Conservation (phyloP, 768 basidiomycete species). For the Leucosporidium yakuticum region DNA sequence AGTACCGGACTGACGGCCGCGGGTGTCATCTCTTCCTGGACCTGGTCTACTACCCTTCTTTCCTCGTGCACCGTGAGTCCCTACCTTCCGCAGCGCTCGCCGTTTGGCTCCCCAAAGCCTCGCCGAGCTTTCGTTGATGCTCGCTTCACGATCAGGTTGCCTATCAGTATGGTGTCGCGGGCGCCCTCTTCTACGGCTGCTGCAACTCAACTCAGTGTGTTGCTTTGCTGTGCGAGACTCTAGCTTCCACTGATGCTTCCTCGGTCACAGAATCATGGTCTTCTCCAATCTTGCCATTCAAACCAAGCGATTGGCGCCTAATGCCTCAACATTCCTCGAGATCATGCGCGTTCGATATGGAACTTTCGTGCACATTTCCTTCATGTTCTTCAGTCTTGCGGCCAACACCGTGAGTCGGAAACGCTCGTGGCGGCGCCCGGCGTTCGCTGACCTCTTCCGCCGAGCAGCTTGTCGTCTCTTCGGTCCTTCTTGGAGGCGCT, state of each 20-base stretch:
- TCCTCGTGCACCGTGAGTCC: neutral
- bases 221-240: slow-evolving; percentile 1
- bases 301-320: slow-evolving; percentile 58
- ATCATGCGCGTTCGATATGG: slow-evolving; percentile 44
- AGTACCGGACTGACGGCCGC: slow-evolving; percentile 14
- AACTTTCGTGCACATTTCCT: neutral
- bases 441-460: neutral
- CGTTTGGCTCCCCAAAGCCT: too few species aligned
- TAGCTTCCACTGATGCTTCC: slow-evolving; percentile 6
- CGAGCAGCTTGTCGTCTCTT: slow-evolving; percentile 5
- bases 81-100: too few species aligned
- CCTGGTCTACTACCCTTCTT: slow-evolving; percentile 12
- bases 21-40: slow-evolving; percentile 11
- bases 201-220: slow-evolving; percentile 43
- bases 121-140: too few species aligned
- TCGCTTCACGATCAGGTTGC: slow-evolving; percentile 1
- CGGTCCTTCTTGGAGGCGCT: slow-evolving; percentile 49
- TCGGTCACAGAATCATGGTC: slow-evolving; percentile 51
- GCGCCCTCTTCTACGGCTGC: slow-evolving; percentile 8
- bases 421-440: neutral
- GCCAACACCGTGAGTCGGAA: slow-evolving; percentile 42
- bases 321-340: slow-evolving; percentile 57
- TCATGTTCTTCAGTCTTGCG: slow-evolving; percentile 51
- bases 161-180: slow-evolving; percentile 13
- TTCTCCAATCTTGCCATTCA: slow-evolving; percentile 47